phyloP scores from a whole-genome alignment of 441 rosid genomes.

The Metrosideros polymorpha region DNA sequence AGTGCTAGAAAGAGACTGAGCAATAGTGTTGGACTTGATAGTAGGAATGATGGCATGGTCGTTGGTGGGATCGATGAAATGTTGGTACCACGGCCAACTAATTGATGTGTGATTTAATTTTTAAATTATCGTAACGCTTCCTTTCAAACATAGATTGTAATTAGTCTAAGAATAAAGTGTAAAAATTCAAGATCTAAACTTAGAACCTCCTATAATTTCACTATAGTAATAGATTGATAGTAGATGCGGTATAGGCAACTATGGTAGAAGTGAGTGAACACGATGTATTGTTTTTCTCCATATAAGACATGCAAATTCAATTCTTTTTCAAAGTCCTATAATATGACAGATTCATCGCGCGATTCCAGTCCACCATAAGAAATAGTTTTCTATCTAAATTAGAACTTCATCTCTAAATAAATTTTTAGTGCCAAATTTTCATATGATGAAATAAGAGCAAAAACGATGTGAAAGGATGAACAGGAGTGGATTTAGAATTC shows the following conservation, averaged over 20 bases:
- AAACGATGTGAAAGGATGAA: background rate
- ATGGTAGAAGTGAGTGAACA: background rate
- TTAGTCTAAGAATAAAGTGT: background rate
- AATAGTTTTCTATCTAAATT: background rate
- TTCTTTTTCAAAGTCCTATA: background rate
- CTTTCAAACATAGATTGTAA: background rate
- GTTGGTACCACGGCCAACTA: background rate
- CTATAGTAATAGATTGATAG: background rate
- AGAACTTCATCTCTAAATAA: background rate
- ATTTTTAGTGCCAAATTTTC: background rate
- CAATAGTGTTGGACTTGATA: background rate
- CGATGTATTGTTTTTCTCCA: background rate
- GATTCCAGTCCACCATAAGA: background rate
- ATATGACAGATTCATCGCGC: background rate
- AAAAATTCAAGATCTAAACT: background rate
- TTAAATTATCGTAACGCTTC: background rate
- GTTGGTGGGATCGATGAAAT: background rate
- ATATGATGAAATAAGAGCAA: background rate
- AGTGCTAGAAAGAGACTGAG: background rate
- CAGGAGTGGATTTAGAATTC: background rate
- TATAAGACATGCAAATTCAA: background rate
- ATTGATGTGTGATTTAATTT: background rate
- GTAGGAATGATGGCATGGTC: background rate
- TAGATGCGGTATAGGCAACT: background rate
- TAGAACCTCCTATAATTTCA: background rate